Evolutionary conservation across 306 rosid genomes (phyloP).

Genomic region (Prosopis cineraria): DNA sequence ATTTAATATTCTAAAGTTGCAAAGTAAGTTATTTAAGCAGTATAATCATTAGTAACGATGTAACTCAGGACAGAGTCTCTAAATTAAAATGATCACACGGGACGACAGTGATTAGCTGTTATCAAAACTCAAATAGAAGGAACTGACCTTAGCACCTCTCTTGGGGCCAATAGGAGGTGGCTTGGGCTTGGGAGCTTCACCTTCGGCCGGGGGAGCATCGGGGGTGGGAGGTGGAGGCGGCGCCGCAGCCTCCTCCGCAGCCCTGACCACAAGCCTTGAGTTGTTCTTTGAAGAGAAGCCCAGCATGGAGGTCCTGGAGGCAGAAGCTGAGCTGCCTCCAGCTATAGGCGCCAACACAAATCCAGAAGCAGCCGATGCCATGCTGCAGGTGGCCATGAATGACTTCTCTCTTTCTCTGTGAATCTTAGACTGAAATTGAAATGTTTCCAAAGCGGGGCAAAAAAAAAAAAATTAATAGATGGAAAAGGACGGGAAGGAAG

Average conservation of each 20-base stretch:
- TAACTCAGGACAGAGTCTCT: neutral
- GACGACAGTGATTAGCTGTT: neutral
- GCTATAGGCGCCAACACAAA: slow-evolving; percentile 56
- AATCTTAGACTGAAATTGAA: neutral
- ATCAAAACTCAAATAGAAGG: too few relatives aligned
- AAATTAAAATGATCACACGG: neutral
- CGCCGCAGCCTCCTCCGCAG: slow-evolving; percentile 51
- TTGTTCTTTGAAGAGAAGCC: slow-evolving; percentile 42
- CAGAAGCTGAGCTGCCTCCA: slow-evolving; percentile 42
- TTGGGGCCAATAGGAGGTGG: slow-evolving; percentile 82
- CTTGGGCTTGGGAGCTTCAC: slow-evolving; percentile 54
- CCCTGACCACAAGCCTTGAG: slow-evolving; percentile 58
- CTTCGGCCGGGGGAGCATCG: slow-evolving; percentile 42
- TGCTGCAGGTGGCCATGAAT: slow-evolving; percentile 56
- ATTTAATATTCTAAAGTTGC: neutral
- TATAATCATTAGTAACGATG: neutral
- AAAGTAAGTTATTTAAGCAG: neutral
- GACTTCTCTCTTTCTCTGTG: neutral
- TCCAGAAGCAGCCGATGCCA: slow-evolving; percentile 82
- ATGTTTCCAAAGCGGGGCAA: slow-evolving; percentile 4
- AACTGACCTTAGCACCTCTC: slow-evolving; percentile 73
- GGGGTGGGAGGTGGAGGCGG: slow-evolving; percentile 49
- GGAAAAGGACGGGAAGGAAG: slow-evolving; percentile 27
- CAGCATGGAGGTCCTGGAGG: slow-evolving; percentile 35
- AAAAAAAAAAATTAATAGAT: slow-evolving; percentile 32